Evolutionary conservation across 1,139 yeast genomes (phyloP).

Genomic region (Candida gigantensis): DNA sequence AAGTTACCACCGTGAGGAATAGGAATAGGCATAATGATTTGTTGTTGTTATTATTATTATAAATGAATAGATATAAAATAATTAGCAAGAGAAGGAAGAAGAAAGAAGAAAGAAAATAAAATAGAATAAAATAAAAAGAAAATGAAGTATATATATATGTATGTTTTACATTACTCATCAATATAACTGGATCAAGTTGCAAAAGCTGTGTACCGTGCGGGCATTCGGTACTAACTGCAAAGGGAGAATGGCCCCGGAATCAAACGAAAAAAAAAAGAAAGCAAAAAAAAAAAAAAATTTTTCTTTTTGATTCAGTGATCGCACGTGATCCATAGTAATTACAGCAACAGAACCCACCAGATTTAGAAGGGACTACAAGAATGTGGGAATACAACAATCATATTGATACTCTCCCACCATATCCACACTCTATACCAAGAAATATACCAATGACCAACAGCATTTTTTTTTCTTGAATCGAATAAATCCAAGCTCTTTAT

Average conservation of each 20-base stretch:
- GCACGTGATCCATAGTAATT: slow-evolving; percentile 7
- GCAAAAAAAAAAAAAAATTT: slow-evolving; percentile 1
- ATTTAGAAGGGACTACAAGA: no score
- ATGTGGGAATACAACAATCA: neutral
- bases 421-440: no score
- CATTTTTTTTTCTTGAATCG: no score
- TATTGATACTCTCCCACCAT: neutral
- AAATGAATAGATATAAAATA: neutral
- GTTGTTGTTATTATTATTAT: neutral
- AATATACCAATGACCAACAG: no score
- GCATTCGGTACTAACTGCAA: neutral
- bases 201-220: neutral
- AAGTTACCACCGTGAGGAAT: slow-evolving; percentile 89
- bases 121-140: slow-evolving; percentile 1
- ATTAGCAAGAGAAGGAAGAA: neutral
- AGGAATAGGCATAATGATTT: slow-evolving; percentile 56
- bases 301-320: slow-evolving; percentile 3
- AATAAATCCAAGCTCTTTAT: no score
- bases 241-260: neutral
- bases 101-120: slow-evolving; percentile 4
- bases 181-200: slow-evolving; percentile 2
- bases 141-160: no score
- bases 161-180: no score
- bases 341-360: no score
- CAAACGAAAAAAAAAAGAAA: slow-evolving; percentile 1